Conservation (phyloP, 345 rosid species). For the Aquilaria yunnanensis region DNA sequence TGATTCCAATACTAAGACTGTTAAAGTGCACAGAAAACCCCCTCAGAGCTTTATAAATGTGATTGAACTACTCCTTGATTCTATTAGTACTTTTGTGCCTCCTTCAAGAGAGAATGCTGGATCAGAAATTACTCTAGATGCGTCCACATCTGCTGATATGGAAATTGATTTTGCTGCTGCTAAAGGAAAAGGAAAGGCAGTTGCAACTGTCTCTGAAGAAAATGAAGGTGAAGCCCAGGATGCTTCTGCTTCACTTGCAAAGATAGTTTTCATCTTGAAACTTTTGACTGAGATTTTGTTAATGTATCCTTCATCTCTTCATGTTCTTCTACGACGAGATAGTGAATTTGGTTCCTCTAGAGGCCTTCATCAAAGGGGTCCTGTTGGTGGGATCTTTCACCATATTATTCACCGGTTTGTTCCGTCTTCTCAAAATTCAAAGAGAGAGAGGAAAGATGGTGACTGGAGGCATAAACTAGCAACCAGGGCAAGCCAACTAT, state of each 20-base stretch:
- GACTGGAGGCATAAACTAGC: constrained; percentile 94
- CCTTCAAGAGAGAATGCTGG: constrained; percentile 44
- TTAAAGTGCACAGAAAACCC: constrained; percentile 68
- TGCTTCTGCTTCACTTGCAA: constrained; percentile 72
- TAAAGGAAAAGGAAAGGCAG: constrained; percentile 89
- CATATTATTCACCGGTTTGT: constrained; percentile 75
- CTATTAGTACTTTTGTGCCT: constrained; percentile 55
- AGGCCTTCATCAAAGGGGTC: constrained; percentile 46
- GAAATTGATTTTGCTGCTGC: constrained; percentile 76
- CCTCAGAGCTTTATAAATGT: constrained; percentile 76
- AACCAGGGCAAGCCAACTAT: constrained; percentile 66
- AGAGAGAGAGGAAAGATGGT: constrained; percentile 77
- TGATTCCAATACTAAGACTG: constrained; percentile 58
- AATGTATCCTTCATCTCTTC: constrained; percentile 82
- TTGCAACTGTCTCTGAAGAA: constrained; percentile 52
- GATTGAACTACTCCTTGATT: constrained; percentile 87
- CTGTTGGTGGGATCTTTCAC: constrained; percentile 62
- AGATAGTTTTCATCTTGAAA: constrained; percentile 80
- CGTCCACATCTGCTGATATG: constrained; percentile 61
- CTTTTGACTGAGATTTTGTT: constrained; percentile 79
- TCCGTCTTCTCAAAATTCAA: constrained; percentile 49
- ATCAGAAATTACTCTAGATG: constrained; percentile 25
- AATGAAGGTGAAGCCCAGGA: constrained; percentile 48
- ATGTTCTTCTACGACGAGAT: constrained; percentile 77
- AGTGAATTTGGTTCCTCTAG: constrained; percentile 55